Evolutionary conservation across 2,329 filamentous ascomycete genomes (phyloP), one percentile per base, ranked within the genome.

Genomic region (Didymella arachidicola): DNA sequence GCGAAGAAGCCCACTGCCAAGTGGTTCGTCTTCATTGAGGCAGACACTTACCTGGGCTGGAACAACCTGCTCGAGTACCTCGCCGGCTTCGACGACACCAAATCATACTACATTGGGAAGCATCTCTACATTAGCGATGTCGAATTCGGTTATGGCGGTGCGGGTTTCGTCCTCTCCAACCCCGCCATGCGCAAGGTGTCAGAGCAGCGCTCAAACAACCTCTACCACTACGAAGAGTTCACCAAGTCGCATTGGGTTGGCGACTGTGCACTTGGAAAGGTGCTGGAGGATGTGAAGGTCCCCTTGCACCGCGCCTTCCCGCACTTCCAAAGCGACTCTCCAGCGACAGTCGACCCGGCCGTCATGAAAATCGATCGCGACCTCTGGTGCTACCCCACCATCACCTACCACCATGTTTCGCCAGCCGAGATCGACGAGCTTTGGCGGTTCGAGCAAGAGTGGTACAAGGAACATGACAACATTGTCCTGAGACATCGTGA

Each of bases 111-210:
- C 60, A 74, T 79, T n/a, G 79, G 79, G 53, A 76, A 75, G 54
- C 78, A 79, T 47, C 73, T 77, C 34, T 77, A 75, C 69, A 79
- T 81, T 53, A 80, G 79, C 44, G 71, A 78, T 43, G 71, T 78
- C 27, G 68, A 79, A 4, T 81, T 82, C 45, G 80, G 76, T 0
- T 79, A 81, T 57, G 79, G 79, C 38, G 80, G 80, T 3, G 78
- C 79, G 10, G 80, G 78, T 14, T 81, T 80, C 58, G 70, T 80
- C 14, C 66, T 81, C 6, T 81, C 79, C 5, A 74, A 74, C 41
- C 71, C 77, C 1, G 79, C 80, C 1, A 71, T 81, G 61, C 64
- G 69, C 18, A 76, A 73, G 51, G 69, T 77, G 10, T 63, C 66
- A 12, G 65, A 72, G 49, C 70, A 74, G 34, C 72, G 72, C 25